A percentile compares a stretch with the other conserved stretches of the same genome.
These are phyloP conservation scores for Leptomonas pyrrhocoris DNA, from an alignment of 208 protist species.

Conservation along the genomic window DNA sequence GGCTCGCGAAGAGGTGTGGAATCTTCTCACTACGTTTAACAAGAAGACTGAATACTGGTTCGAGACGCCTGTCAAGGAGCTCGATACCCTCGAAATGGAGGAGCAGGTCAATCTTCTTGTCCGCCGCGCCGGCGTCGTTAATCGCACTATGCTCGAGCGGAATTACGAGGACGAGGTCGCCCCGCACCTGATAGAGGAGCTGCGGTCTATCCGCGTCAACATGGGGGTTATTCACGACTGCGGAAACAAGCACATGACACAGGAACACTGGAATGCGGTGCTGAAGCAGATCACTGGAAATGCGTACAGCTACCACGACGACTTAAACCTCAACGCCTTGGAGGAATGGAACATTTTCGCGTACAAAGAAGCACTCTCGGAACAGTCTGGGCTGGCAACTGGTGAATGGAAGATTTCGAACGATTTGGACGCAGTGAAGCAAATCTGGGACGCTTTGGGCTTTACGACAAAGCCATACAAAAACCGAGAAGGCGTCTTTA, in stretches of 20 bases:
- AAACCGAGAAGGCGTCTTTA: slow-evolving; percentile 85
- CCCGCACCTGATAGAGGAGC: slow-evolving; percentile 76
- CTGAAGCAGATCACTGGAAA: slow-evolving; percentile 87
- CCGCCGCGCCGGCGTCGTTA: slow-evolving; percentile 64
- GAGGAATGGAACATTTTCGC: slow-evolving; percentile 85
- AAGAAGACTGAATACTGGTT: slow-evolving; percentile 89
- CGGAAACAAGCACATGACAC: slow-evolving; percentile 92
- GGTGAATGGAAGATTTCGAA: slow-evolving; percentile 94
- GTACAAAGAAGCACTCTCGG: slow-evolving; percentile 84
- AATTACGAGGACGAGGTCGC: slow-evolving; percentile 86
- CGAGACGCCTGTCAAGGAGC: slow-evolving; percentile 73
- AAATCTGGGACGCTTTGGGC: slow-evolving; percentile 78
- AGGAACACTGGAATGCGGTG: slow-evolving; percentile 91
- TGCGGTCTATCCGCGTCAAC: slow-evolving; percentile 76
- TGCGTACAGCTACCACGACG: slow-evolving; percentile 88
- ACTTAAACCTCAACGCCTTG: slow-evolving; percentile 77
- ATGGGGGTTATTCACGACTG: slow-evolving; percentile 92
- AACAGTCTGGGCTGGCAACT: slow-evolving; percentile 91
- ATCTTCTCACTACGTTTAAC: slow-evolving; percentile 78
- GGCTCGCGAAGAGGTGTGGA: slow-evolving; percentile 84
- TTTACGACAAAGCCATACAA: slow-evolving; percentile 90
- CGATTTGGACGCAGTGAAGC: slow-evolving; percentile 87
- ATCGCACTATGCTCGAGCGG: slow-evolving; percentile 77
- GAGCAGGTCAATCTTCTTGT: slow-evolving; percentile 86
- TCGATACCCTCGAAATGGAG: slow-evolving; percentile 86